These are phyloP conservation scores for Mortierella alpina DNA, from an alignment of 192 early-diverging fungal species.

Conservation along the genomic window DNA sequence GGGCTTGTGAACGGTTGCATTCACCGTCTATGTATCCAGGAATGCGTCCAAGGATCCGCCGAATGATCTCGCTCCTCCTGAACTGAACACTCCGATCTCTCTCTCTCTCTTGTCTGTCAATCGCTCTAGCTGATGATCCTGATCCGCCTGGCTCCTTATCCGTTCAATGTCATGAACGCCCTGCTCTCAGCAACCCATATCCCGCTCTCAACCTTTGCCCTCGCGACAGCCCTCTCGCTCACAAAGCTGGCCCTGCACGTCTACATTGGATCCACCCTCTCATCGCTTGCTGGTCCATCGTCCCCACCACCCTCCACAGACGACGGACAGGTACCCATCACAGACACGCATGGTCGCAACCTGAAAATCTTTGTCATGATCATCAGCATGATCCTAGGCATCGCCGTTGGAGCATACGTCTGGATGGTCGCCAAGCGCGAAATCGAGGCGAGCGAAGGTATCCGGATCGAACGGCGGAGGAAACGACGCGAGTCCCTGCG, in stretches of 20 bases:
- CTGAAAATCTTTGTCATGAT: slow-evolving; percentile 38
- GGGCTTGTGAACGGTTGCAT: not conserved
- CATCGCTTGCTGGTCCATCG: slow-evolving; percentile 54
- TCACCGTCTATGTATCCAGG: not conserved
- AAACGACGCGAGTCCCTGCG: slow-evolving; percentile 27
- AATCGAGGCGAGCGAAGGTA: slow-evolving; percentile 55
- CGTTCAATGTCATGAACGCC: slow-evolving; percentile 73
- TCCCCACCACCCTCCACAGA: not conserved
- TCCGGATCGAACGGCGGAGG: slow-evolving; percentile 36
- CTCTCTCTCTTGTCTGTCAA: not conserved
- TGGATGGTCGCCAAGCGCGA: slow-evolving; percentile 58
- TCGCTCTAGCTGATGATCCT: slow-evolving; percentile 65
- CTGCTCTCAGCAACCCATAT: slow-evolving; percentile 68
- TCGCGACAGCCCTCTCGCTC: slow-evolving; percentile 68
- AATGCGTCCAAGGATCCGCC: no score
- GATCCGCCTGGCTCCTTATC: slow-evolving; percentile 80
- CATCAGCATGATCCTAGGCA: slow-evolving; percentile 52
- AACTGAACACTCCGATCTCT: not conserved
- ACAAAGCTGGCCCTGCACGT: slow-evolving; percentile 68
- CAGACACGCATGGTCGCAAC: slow-evolving; percentile 12
- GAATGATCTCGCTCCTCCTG: not conserved
- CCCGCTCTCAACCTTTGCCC: slow-evolving; percentile 54
- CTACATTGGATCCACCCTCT: slow-evolving; percentile 69
- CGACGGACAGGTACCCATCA: not conserved
- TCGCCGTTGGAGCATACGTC: slow-evolving; percentile 62